phyloP scores from a whole-genome alignment of 2,329 filamentous ascomycete genomes.

The Epichloe uncinata region DNA sequence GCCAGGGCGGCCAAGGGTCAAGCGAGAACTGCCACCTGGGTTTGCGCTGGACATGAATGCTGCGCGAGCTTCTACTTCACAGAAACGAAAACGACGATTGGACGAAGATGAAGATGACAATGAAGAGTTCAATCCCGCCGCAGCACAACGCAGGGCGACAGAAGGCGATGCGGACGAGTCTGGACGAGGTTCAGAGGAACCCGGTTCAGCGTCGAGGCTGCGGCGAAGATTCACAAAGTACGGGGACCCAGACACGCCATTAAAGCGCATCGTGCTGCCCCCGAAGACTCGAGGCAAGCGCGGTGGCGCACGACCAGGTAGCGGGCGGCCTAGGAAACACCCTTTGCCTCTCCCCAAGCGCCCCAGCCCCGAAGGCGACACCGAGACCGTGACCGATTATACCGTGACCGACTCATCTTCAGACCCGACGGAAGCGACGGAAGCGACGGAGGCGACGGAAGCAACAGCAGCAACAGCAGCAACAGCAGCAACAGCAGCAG shows the following conservation, averaged over 20 bases:
- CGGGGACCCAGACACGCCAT: conserved; percentile 4
- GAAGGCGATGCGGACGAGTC: conserved; percentile 13
- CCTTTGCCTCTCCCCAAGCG: conserved; percentile 12
- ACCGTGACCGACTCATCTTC: too few species aligned
- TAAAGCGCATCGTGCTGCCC: conserved; percentile 13
- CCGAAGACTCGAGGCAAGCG: conserved; percentile 25
- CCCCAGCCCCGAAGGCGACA: too few species aligned
- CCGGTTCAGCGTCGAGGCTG: conserved; percentile 13
- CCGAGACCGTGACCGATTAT: too few species aligned
- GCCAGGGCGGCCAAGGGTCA: conserved; percentile 6
- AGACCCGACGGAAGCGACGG: too few species aligned
- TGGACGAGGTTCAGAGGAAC: conserved; percentile 13
- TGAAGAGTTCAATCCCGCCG: conserved; percentile 18
- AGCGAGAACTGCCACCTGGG: conserved; percentile 10
- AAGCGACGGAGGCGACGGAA: too few species aligned
- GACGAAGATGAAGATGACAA: conserved; percentile 17
- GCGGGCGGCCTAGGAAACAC: conserved; percentile 26
- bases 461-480: too few species aligned
- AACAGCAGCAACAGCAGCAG: not conserved
- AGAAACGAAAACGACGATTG: conserved; percentile 17
- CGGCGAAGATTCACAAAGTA: conserved; percentile 12
- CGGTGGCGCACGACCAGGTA: conserved; percentile 25
- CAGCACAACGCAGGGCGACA: conserved; percentile 11
- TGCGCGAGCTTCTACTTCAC: conserved; percentile 6
- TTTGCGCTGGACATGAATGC: conserved; percentile 7